These are phyloP conservation scores for Pythium monospermum DNA, from an alignment of 352 stramenopile species.

Conservation along the genomic window DNA sequence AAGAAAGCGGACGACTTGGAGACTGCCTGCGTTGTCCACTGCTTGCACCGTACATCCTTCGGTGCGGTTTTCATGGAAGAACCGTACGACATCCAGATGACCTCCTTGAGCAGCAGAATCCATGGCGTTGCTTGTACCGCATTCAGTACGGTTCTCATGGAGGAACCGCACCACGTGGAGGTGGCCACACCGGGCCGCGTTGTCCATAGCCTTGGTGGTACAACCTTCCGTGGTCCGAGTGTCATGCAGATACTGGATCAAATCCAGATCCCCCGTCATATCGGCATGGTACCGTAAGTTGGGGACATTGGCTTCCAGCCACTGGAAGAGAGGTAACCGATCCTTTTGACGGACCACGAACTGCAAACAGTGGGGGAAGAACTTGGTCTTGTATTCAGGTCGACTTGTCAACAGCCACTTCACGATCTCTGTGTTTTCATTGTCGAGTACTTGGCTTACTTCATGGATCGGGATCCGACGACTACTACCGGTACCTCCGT, in stretches of 20 bases:
- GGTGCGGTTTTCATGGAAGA: neutral
- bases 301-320: neutral
- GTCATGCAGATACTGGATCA: neutral
- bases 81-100: neutral
- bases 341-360: neutral
- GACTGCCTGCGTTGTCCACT: neutral
- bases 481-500: no score
- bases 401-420: neutral
- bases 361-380: no score
- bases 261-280: neutral
- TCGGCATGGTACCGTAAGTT: neutral
- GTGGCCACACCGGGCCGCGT: no score
- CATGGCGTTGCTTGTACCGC: neutral
- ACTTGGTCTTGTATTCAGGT: no score
- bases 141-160: neutral
- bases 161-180: no score
- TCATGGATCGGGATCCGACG: no score
- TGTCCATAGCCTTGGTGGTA: no score
- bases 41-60: neutral
- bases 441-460: no score
- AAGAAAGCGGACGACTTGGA: neutral
- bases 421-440: no score
- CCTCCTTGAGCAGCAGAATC: neutral
- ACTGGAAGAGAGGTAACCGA: neutral
- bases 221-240: no score